Conservation (phyloP, 768 basidiomycete species). For the Strobilomyces echinocephalus region DNA sequence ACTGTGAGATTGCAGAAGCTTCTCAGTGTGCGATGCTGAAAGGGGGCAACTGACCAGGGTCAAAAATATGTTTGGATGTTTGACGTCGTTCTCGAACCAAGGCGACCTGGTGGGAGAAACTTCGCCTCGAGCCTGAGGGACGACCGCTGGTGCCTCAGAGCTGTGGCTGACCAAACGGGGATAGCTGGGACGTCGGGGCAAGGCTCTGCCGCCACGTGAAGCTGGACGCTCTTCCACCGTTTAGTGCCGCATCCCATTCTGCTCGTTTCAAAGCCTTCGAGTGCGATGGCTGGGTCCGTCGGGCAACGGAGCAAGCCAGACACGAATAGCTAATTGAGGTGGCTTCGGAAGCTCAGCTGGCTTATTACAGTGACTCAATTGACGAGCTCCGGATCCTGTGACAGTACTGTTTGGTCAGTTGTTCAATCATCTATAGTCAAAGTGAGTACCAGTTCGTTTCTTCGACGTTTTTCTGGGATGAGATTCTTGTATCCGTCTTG, state of each 20-base stretch:
- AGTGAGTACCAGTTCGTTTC: constrained; percentile 6
- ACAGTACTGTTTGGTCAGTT: no score
- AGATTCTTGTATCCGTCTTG: constrained; percentile 20
- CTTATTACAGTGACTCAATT: no score
- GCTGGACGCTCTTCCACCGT: background rate
- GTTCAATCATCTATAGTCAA: no score
- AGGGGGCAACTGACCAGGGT: constrained; percentile 8
- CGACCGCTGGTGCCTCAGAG: background rate
- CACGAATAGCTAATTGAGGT: no score
- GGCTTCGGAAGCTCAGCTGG: no score
- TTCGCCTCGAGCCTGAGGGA: background rate
- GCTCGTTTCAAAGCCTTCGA: no score
- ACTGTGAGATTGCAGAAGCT: background rate
- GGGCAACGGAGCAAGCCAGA: background rate
- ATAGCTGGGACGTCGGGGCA: background rate
- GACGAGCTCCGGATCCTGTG: no score
- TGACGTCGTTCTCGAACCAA: background rate
- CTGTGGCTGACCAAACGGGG: constrained; percentile 9
- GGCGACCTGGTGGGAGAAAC: background rate
- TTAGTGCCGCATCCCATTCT: background rate
- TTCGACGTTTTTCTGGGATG: constrained; percentile 10
- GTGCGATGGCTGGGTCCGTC: background rate
- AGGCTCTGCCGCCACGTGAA: background rate
- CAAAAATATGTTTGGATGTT: background rate
- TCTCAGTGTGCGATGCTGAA: background rate